A percentile compares a stretch with the other conserved stretches of the same genome.
These are phyloP conservation scores for Podospora didyma DNA, from an alignment of 495 filamentous ascomycete genomes.

Conservation along the genomic window DNA sequence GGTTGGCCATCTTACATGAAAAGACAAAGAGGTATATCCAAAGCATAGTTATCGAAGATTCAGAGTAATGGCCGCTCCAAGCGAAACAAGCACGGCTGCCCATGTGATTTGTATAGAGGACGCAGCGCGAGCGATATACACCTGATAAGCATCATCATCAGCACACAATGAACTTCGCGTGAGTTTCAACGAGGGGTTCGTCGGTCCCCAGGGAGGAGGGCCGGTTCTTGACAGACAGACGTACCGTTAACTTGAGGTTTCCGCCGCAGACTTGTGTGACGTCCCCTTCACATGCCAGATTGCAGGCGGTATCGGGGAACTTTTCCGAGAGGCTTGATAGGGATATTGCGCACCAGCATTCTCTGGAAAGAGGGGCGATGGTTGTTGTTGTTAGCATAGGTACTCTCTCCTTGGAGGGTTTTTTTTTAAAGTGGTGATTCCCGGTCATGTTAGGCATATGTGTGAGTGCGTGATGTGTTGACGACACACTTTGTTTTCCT, in stretches of 20 bases:
- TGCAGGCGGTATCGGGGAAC: slow-evolving; percentile 34
- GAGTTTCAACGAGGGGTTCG: too few relatives aligned
- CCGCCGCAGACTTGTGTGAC: slow-evolving; percentile 42
- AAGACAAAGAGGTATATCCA: not conserved
- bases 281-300: slow-evolving; percentile 42
- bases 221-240: too few relatives aligned
- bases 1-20: too few relatives aligned
- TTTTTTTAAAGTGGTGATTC: too few relatives aligned
- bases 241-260: slow-evolving; percentile 33
- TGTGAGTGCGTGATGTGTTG: too few relatives aligned
- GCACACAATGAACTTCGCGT: not conserved
- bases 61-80: not conserved
- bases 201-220: too few relatives aligned
- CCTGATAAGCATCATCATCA: not conserved
- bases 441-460: too few relatives aligned
- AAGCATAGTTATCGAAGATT: not conserved
- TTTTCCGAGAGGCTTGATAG: slow-evolving; percentile 29
- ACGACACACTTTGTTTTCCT: too few relatives aligned
- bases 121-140: slow-evolving; percentile 12
- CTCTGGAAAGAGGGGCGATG: slow-evolving; percentile 14
- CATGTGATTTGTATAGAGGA: not conserved
- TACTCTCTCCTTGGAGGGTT: too few relatives aligned
- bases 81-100: not conserved
- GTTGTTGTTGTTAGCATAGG: not conserved
- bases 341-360: slow-evolving; percentile 48